Conservation (phyloP, 768 basidiomycete genomes). For the Auricularia sp. region DNA sequence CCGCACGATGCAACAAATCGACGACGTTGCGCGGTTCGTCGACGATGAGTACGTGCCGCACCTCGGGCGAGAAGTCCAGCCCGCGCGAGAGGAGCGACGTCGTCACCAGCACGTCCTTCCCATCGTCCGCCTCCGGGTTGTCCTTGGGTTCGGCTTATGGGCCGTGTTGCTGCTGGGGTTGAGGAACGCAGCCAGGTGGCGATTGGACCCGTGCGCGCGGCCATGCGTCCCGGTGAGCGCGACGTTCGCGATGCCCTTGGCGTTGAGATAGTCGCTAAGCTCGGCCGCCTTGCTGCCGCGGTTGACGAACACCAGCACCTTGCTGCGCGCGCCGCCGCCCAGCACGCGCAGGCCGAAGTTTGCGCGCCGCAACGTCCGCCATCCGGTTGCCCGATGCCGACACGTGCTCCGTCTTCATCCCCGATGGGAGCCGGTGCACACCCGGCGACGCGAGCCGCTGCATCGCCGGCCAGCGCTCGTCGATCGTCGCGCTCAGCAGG, state of each 20-base stretch:
- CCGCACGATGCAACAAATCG: constrained; percentile 88
- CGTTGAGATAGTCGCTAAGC: constrained; percentile 45
- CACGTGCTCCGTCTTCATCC: constrained; percentile 65
- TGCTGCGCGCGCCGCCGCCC: constrained; percentile 34
- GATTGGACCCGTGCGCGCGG: constrained; percentile 59
- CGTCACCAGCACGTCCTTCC: constrained; percentile 68
- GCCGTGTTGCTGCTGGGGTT: constrained; percentile 13
- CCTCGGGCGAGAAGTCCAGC: constrained; percentile 70
- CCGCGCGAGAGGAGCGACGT: constrained; percentile 87
- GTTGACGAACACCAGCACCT: constrained; percentile 79
- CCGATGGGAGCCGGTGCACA: constrained; percentile 66
- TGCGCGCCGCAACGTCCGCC: constrained; percentile 66
- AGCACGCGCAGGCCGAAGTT: neutral
- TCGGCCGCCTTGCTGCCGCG: constrained; percentile 55
- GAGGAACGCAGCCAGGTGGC: constrained; percentile 66
- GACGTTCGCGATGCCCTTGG: constrained; percentile 51
- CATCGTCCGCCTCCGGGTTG: constrained; percentile 14
- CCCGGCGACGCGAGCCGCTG: constrained; percentile 55
- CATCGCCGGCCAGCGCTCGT: constrained; percentile 13
- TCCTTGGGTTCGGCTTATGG: neutral
- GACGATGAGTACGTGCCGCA: constrained; percentile 76
- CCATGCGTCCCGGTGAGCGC: constrained; percentile 53
- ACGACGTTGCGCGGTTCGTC: constrained; percentile 85
- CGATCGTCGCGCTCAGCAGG: constrained; percentile 25
- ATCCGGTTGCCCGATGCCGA: constrained; percentile 68